A percentile compares a stretch with the other conserved stretches of the same genome.
phyloP scores from a whole-genome alignment of 345 rosid genomes.

The Isatis tinctoria region DNA sequence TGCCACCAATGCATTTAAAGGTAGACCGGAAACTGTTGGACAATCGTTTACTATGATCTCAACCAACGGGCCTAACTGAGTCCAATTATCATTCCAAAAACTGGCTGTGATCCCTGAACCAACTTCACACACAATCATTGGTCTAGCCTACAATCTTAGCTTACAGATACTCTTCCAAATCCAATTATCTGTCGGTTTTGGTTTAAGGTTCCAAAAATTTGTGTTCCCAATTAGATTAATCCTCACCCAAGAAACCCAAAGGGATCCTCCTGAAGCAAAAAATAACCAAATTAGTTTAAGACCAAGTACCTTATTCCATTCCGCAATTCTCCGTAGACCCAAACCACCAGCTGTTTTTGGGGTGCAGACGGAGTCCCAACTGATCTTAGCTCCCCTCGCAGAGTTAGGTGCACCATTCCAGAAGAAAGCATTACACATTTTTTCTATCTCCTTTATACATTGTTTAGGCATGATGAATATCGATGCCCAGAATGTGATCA shows the following conservation, averaged over 20 bases:
- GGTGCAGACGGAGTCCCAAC: not conserved
- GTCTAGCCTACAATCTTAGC: rapidly evolving
- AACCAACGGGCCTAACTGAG: rapidly evolving
- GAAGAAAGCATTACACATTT: not conserved
- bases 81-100: not conserved
- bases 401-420: not conserved
- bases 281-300: not conserved
- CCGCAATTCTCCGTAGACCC: not conserved
- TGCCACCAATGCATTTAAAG: too few relatives aligned
- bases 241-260: not conserved
- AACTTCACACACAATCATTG: not conserved
- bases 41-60: not conserved
- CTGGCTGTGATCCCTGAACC: not conserved
- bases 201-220: not conserved
- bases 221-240: rapidly evolving
- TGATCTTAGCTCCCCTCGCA: not conserved
- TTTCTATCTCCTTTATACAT: not conserved
- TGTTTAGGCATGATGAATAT: not conserved
- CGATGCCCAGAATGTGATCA: too few relatives aligned
- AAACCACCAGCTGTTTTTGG: not conserved
- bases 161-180: not conserved
- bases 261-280: not conserved
- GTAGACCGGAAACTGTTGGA: too few relatives aligned
- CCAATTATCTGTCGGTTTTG: not conserved
- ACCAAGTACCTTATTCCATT: not conserved